Evolutionary conservation across 257 asterid genomes (phyloP).

Genomic region (Galeopsis tetrahit): DNA sequence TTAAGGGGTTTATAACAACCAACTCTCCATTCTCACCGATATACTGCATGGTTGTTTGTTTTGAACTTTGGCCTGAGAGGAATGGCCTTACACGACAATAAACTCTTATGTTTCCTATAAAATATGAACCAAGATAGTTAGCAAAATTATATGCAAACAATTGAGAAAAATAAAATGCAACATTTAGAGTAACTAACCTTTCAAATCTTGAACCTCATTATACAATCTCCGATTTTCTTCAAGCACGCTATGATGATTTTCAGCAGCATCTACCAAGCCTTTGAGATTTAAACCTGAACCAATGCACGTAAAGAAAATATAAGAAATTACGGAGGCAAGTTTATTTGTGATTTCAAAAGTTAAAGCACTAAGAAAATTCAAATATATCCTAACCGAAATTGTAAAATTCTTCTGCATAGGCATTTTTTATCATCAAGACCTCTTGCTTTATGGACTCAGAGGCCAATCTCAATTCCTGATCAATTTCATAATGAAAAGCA

Average conservation of each 20-base stretch:
- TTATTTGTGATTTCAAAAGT: constrained; percentile 21
- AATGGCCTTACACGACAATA: constrained; percentile 93
- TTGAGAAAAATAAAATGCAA: constrained; percentile 33
- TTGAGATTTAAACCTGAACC: constrained; percentile 70
- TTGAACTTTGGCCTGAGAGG: constrained; percentile 71
- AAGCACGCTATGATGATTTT: constrained; percentile 77
- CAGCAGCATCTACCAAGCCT: constrained; percentile 83
- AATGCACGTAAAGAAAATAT: constrained; percentile 26
- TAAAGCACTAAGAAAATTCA: constrained; percentile 22
- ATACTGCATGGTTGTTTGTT: constrained; percentile 77
- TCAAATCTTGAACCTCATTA: constrained; percentile 97
- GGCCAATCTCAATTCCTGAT: constrained; percentile 69
- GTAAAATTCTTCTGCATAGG: constrained; percentile 64
- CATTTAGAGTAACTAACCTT: constrained; percentile 58
- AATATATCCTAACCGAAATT: constrained; percentile 60
- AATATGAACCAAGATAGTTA: constrained; percentile 26
- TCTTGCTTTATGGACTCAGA: constrained; percentile 83
- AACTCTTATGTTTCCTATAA: constrained; percentile 86
- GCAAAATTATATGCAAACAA: constrained; percentile 32
- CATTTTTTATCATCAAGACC: constrained; percentile 58
- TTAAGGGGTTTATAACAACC: constrained; percentile 78
- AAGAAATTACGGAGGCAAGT: constrained; percentile 19
- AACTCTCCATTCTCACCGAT: constrained; percentile 93
- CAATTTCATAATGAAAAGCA: constrained; percentile 32
- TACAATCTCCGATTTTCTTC: constrained; percentile 88